Evolutionary conservation across 225 moss, liverwort and hornwort species (phyloP).

Genomic region (Polytrichum commune): DNA sequence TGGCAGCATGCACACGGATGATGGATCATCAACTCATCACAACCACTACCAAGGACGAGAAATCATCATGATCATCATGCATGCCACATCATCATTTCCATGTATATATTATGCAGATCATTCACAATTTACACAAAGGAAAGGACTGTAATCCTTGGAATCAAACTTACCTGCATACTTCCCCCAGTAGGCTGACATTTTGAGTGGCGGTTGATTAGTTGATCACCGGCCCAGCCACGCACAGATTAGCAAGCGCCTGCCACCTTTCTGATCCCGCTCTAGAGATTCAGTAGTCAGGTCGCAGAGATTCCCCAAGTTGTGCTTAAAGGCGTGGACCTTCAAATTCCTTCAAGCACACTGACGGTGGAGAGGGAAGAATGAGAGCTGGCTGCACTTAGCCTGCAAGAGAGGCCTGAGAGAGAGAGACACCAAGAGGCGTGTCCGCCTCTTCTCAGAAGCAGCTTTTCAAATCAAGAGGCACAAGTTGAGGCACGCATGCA

Average conservation of each 20-base stretch:
- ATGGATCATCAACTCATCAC: too few relatives aligned
- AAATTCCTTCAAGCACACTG: background rate
- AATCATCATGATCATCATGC: too few relatives aligned
- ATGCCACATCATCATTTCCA: background rate
- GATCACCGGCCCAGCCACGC: background rate
- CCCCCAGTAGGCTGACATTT: constrained; percentile 62
- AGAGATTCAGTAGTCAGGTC: too few relatives aligned
- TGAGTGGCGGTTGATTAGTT: constrained; percentile 18
- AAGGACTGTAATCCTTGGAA: background rate
- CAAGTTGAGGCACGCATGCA: background rate
- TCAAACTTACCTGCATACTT: constrained; percentile 52
- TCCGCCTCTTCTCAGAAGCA: background rate
- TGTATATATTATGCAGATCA: background rate
- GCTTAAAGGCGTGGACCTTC: background rate
- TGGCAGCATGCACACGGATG: background rate
- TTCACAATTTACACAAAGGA: background rate
- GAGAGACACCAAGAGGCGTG: too few relatives aligned
- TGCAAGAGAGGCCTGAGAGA: too few relatives aligned
- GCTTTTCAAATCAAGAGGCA: constrained; percentile 1
- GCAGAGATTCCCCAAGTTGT: background rate
- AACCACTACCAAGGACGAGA: too few relatives aligned
- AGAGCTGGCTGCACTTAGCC: background rate
- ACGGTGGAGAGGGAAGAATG: background rate
- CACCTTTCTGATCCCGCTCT: too few relatives aligned
- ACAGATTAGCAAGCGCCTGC: too few relatives aligned